Conservation (phyloP, 495 filamentous ascomycete genomes). For the Penicillium bovifimosum region DNA sequence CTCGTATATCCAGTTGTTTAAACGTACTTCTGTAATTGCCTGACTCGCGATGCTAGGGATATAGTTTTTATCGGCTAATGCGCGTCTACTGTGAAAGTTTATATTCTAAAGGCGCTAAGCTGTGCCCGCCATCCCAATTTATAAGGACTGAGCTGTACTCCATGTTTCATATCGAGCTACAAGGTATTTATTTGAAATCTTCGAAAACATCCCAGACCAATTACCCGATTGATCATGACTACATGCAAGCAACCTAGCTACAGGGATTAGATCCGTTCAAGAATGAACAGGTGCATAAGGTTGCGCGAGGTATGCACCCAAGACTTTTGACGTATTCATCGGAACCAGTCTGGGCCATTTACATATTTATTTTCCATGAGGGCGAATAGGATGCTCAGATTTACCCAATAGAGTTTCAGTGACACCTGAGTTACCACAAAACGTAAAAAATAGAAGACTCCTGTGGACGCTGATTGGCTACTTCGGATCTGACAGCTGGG, state of each 20-base stretch:
- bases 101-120: no score
- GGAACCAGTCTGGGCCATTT: slow-evolving; percentile 11
- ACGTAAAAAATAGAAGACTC: not conserved
- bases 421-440: slow-evolving; percentile 12
- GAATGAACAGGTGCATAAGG: not conserved
- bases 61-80: no score
- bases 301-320: slow-evolving; percentile 8
- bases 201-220: not conserved
- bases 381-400: not conserved
- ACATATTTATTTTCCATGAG: not conserved
- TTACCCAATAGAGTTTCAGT: slow-evolving; percentile 9
- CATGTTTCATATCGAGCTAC: no score
- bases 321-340: slow-evolving; percentile 5
- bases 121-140: no score
- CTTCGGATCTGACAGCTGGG: slow-evolving; percentile 3
- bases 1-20: not conserved
- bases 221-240: not conserved
- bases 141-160: no score
- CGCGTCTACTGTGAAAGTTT: no score
- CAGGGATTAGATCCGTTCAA: slow-evolving; percentile 4
- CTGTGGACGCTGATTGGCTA: not conserved
- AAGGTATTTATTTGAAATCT: not conserved
- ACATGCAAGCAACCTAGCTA: slow-evolving; percentile 14
- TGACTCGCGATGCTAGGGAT: not conserved
- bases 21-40: not conserved